phyloP scores from a whole-genome alignment of 768 basidiomycete species.

The Xanthoconium stramineum region DNA sequence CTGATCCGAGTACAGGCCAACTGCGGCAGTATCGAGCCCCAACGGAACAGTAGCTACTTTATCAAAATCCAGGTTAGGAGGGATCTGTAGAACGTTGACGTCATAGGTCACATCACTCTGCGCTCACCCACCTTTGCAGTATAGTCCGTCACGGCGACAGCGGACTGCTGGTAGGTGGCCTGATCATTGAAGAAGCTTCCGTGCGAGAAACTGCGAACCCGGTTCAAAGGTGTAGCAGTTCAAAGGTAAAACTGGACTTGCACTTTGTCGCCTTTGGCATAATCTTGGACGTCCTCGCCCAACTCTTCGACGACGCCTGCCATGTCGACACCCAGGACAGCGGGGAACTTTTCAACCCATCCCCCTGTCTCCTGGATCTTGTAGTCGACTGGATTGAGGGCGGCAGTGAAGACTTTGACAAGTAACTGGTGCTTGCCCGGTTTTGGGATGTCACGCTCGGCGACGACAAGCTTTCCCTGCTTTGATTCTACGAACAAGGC shows the following conservation, averaged over 20 bases:
- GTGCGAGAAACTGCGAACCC: slow-evolving; percentile 15
- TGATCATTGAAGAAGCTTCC: slow-evolving; percentile 32
- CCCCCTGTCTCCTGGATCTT: slow-evolving; percentile 32
- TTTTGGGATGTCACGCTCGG: slow-evolving; percentile 23
- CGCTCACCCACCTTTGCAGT: slow-evolving; percentile 34
- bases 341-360: slow-evolving; percentile 35
- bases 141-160: slow-evolving; percentile 30
- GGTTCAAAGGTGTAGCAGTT: background rate
- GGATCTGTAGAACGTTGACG: slow-evolving; percentile 34
- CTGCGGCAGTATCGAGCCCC: slow-evolving; percentile 43
- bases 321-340: slow-evolving; percentile 34
- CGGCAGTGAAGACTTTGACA: slow-evolving; percentile 37
- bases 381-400: slow-evolving; percentile 48
- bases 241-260: slow-evolving; percentile 14
- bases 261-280: slow-evolving; percentile 42
- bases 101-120: background rate
- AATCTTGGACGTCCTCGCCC: slow-evolving; percentile 35
- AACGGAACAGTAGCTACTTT: slow-evolving; percentile 47
- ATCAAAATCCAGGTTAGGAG: slow-evolving; percentile 41
- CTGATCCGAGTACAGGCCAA: slow-evolving; percentile 42
- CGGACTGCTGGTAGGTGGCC: slow-evolving; percentile 40
- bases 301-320: slow-evolving; percentile 39
- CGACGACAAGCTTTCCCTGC: slow-evolving; percentile 31
- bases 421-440: slow-evolving; percentile 41
- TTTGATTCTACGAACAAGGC: slow-evolving; percentile 27